Percentiles rank a stretch among this genome's conserved stretches.
phyloP scores from a whole-genome alignment of 768 basidiomycete genomes.

The Leccinum boreale region DNA sequence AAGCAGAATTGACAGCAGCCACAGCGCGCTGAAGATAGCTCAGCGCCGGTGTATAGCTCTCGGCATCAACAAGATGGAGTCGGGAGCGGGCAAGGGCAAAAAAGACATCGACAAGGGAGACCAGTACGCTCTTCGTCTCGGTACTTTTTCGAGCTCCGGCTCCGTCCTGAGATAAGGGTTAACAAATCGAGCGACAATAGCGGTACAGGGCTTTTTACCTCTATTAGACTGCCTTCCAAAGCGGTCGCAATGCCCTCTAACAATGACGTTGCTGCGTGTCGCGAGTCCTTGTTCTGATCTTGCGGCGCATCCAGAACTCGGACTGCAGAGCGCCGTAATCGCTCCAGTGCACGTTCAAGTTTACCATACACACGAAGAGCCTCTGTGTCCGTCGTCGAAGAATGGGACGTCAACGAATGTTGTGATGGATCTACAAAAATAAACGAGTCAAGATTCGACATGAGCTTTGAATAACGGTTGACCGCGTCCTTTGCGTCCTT shows the following conservation, averaged over 20 bases:
- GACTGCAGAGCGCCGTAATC: conserved; percentile 48
- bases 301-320: conserved; percentile 42
- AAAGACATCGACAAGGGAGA: conserved; percentile 50
- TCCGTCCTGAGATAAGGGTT: conserved; percentile 2
- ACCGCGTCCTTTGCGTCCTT: conserved; percentile 18
- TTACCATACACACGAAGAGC: conserved; percentile 43
- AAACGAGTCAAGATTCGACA: conserved; percentile 11
- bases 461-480: conserved; percentile 17
- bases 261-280: conserved; percentile 25
- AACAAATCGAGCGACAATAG: background rate
- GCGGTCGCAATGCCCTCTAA: conserved; percentile 35
- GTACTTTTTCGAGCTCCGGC: conserved; percentile 1
- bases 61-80: conserved; percentile 39
- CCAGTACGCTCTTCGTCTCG: conserved; percentile 35
- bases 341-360: conserved; percentile 58
- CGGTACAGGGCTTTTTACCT: conserved; percentile 25
- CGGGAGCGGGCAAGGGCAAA: conserved; percentile 51
- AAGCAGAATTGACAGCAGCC: conserved; percentile 18
- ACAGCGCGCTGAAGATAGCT: conserved; percentile 45
- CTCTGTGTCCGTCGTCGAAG: conserved; percentile 8
- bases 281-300: conserved; percentile 6
- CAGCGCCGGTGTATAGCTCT: conserved; percentile 46
- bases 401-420: background rate
- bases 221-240: conserved; percentile 29
- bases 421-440: background rate